Evolutionary conservation across 768 basidiomycete genomes (phyloP), one percentile per base, ranked within the genome.

Genomic region (Rhodotorula graminis): DNA sequence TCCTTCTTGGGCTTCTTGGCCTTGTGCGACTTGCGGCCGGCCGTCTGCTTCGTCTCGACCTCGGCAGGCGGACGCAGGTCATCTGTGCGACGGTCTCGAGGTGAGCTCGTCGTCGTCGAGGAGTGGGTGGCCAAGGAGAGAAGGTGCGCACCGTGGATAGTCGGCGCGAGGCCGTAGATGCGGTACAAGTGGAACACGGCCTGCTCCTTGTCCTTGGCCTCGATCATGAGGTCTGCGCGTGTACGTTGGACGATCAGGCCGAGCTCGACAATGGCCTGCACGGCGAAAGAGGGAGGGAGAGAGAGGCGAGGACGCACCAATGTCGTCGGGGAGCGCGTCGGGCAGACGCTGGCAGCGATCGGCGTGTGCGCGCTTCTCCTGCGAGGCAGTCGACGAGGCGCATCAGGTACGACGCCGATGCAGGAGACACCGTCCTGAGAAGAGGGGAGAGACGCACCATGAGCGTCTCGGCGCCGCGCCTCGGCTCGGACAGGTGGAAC

Each of bases 201-300:
- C 79, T 94, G 93, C 80, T 95, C 93, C 82, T 93, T 91, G 80
- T 90, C 91, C 80, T 93, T 92, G 6, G 91, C 91, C 84, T 81
- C 76, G 47, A 78, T 77, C 78, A 78, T 78, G 44, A 79, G 63
- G 37, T 78, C 72, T 66, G 66, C 49, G 19, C 12, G 31, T 4
- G 3, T 18, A 37, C 25, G n/a, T 19, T 31, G 2, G 14, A 11
- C 12, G n/a, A 15, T 56, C 29, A 56, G 31, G 15, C 12, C 19
- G n/a, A 33, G 9, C 10, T 18, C 29, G 50, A 44, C 40, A 64
- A 50, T 69, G 65, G 29, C 47, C 61, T 15, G 42, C 15, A 15
- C 15, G 9, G 5, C 37, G 37, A 37, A 37, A 37, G 37, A 69
- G 46, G 18, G 67, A 42, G 12, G 9, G 37, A 69, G 46, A 23